Evolutionary conservation across 2,329 filamentous ascomycete genomes (phyloP), one percentile per base, ranked within the genome.

Genomic region (Colletotrichum caudatum): DNA sequence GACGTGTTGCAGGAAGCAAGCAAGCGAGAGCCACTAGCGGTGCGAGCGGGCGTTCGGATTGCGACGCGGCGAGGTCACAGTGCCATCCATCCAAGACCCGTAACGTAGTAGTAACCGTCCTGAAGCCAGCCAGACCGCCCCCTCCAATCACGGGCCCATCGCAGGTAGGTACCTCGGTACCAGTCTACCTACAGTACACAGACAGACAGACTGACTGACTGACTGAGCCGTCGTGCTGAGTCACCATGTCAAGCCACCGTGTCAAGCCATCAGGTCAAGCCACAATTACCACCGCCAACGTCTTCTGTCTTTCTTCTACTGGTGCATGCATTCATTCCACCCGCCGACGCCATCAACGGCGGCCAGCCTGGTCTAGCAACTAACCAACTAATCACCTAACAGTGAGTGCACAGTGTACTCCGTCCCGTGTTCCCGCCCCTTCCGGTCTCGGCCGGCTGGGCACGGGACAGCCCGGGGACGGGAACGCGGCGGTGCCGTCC

Each of bases 31-130:
- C 64, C 51, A 62, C 68, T 63, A 67, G 68, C 68, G 68, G 50
- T 50, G n/a, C 50, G 58, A 62, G 64, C 68, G 51, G 68, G 68
- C 57, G 68, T 48, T 67, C 64, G 68, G 57, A 67, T 57, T 66
- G 20, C 68, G 46, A 71, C 64, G 29, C 64, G 50, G 50, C 50
- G 57, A 64, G 37, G 51, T 54, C 50, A 60, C 62, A 54, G 62
- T 69, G 20, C 46, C 61, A 69, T 66, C 20, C 26, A 23, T 35
- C 18, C 18, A 20, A 18, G 51, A 62, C 50, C 59, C 61, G 44
- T 41, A 56, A 35, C 12, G 37, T 14, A n/a, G n/a, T n/a, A n/a
- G n/a, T n/a, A 39, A 14, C 37, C 37, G 37, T 39, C 14, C 37
- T 39, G 37, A 39, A 14, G 37, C 37, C 35, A 37, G 35, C 35